phyloP scores from a whole-genome alignment of 495 filamentous ascomycete species.

The Neurospora sp. region DNA sequence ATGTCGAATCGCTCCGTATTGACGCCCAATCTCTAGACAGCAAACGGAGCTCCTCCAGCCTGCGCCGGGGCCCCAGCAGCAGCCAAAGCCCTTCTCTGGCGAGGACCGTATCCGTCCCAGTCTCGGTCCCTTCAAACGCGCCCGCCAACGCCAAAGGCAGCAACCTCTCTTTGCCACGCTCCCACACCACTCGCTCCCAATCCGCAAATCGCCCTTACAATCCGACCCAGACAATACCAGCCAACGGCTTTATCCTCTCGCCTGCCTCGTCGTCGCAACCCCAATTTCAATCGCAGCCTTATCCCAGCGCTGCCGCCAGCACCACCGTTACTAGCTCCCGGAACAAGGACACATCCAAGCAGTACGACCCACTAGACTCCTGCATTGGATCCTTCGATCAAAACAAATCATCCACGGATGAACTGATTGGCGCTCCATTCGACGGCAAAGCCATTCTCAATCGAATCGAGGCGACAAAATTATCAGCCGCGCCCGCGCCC shows the following conservation, averaged over 20 bases:
- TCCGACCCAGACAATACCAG: slow-evolving; percentile 26
- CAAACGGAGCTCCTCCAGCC: slow-evolving; percentile 45
- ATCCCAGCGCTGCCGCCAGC: background rate
- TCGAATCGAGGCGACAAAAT: slow-evolving; percentile 53
- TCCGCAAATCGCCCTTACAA: slow-evolving; percentile 17
- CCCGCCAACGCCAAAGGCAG: slow-evolving; percentile 18
- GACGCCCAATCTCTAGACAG: slow-evolving; percentile 43
- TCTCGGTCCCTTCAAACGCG: slow-evolving; percentile 25
- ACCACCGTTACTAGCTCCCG: background rate
- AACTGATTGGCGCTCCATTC: slow-evolving; percentile 59
- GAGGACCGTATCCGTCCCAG: slow-evolving; percentile 11
- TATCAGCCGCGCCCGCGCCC: slow-evolving; percentile 28
- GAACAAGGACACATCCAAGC: slow-evolving; percentile 1
- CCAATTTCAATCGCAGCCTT: slow-evolving; percentile 8
- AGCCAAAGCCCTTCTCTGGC: slow-evolving; percentile 38
- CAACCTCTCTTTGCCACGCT: slow-evolving; percentile 30
- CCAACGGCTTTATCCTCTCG: slow-evolving; percentile 20
- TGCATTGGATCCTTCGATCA: background rate
- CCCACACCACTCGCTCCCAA: slow-evolving; percentile 19
- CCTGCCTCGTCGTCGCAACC: slow-evolving; percentile 1
- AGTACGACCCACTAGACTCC: background rate
- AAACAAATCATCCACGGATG: slow-evolving; percentile 37
- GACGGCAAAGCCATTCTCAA: slow-evolving; percentile 60
- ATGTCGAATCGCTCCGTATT: slow-evolving; percentile 33
- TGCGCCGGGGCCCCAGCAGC: slow-evolving; percentile 57